phyloP scores from a whole-genome alignment of 306 rosid genomes.

The Prunus armeniaca region DNA sequence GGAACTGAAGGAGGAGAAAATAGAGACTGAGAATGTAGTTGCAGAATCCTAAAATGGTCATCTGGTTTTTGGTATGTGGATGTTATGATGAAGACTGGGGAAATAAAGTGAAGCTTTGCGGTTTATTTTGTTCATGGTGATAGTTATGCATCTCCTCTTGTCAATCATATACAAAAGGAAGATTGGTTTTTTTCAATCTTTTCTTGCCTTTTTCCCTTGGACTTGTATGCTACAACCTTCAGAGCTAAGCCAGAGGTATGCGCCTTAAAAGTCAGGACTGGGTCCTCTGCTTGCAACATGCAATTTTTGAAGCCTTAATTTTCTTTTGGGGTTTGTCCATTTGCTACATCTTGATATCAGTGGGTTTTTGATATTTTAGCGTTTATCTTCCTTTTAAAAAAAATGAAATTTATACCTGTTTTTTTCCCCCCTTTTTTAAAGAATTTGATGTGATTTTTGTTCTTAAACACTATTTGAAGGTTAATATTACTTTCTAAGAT shows the following conservation, averaged over 20 bases:
- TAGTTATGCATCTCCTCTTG: neutral
- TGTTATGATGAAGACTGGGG: neutral
- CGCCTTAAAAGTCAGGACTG: neutral
- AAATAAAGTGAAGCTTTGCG: neutral
- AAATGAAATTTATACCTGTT: neutral
- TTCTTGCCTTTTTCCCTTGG: neutral
- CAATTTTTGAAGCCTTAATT: neutral
- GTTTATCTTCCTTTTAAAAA: neutral
- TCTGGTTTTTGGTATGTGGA: neutral
- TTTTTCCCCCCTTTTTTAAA: too few relatives aligned
- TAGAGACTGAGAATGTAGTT: conserved; percentile 23
- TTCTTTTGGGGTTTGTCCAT: neutral
- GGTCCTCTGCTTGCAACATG: neutral
- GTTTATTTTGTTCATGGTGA: neutral
- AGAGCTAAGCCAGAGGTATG: neutral
- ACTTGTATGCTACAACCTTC: neutral
- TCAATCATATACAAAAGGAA: neutral
- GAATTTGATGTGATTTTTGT: neutral
- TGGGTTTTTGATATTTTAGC: neutral
- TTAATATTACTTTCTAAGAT: neutral
- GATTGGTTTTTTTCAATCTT: neutral
- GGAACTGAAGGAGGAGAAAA: conserved; percentile 61
- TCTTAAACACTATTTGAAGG: neutral
- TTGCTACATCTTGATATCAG: conserved; percentile 3
- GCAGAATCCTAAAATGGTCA: neutral